Conservation (phyloP, 805 yeast species). For the Nakazawaea molendinolei region DNA sequence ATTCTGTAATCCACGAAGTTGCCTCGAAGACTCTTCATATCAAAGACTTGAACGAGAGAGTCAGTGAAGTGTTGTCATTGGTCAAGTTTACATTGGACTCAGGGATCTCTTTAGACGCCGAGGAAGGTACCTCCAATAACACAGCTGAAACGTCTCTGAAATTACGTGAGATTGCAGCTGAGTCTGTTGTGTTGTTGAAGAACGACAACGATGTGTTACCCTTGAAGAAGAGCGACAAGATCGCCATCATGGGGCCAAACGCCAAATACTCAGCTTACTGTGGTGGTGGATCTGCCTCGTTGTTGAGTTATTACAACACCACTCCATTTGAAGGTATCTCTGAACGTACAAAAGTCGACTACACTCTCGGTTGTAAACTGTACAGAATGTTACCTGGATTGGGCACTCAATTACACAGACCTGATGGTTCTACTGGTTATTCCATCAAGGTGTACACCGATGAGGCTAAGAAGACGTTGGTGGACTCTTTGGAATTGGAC, state of each 20-base stretch:
- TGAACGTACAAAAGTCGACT: slow-evolving; percentile 16
- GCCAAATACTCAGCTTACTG: slow-evolving; percentile 42
- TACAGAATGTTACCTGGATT: slow-evolving; percentile 17
- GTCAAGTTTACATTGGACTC: slow-evolving; percentile 33
- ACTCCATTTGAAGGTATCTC: slow-evolving; percentile 44
- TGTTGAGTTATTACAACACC: slow-evolving; percentile 39
- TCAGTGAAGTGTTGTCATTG: slow-evolving; percentile 37
- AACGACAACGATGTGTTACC: slow-evolving; percentile 44
- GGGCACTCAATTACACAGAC: slow-evolving; percentile 11
- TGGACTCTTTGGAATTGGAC: slow-evolving; percentile 1
- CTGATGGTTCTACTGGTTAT: slow-evolving; percentile 9
- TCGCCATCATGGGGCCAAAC: slow-evolving; percentile 56
- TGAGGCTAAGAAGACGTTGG: slow-evolving; percentile 6
- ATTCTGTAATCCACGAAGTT: slow-evolving; percentile 36
- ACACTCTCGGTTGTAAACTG: slow-evolving; percentile 13
- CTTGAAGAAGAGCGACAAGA: slow-evolving; percentile 30
- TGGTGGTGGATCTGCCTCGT: slow-evolving; percentile 61
- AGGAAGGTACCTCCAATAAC: slow-evolving; percentile 32
- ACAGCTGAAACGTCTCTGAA: slow-evolving; percentile 38
- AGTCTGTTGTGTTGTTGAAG: slow-evolving; percentile 49
- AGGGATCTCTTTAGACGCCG: slow-evolving; percentile 33
- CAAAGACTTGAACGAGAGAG: slow-evolving; percentile 41
- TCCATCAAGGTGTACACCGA: slow-evolving; percentile 10
- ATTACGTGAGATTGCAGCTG: slow-evolving; percentile 40
- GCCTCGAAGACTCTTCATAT: slow-evolving; percentile 31